Evolutionary conservation across 371 early-diverging fungal genomes (phyloP).

Genomic region (Zychaea mexicana): DNA sequence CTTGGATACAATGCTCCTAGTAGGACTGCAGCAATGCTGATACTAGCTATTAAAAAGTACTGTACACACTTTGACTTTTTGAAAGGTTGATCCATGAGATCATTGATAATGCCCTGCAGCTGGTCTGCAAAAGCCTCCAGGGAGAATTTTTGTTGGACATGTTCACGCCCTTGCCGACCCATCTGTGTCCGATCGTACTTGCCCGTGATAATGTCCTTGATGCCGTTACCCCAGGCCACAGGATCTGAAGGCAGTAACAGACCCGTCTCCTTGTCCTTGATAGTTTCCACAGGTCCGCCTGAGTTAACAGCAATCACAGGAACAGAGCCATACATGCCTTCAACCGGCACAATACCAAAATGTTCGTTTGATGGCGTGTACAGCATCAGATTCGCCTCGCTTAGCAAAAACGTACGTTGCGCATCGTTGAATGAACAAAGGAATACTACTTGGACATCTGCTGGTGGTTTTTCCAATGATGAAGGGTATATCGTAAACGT

Average conservation of each 20-base stretch:
- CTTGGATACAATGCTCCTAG: background rate
- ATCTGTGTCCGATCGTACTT: constrained; percentile 42
- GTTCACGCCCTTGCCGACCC: constrained; percentile 66
- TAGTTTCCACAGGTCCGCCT: constrained; percentile 87
- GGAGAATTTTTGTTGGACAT: constrained; percentile 68
- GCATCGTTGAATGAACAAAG: constrained; percentile 86
- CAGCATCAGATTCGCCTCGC: constrained; percentile 63
- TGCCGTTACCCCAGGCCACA: constrained; percentile 66
- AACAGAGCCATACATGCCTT: constrained; percentile 88
- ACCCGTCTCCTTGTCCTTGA: constrained; percentile 79
- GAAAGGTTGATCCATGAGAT: background rate
- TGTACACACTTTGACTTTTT: background rate
- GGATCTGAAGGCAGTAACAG: constrained; percentile 66
- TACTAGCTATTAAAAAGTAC: background rate
- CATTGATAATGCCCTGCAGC: constrained; percentile 28
- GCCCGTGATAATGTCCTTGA: constrained; percentile 45
- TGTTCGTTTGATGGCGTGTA: constrained; percentile 96
- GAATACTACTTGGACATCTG: constrained; percentile 75
- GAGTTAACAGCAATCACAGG: constrained; percentile 89
- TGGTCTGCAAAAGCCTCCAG: constrained; percentile 68
- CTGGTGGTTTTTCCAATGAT: constrained; percentile 30
- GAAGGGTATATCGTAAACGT: constrained; percentile 48
- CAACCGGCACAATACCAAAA: constrained; percentile 96
- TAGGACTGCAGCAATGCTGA: background rate
- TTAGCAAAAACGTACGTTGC: constrained; percentile 77